A percentile compares a stretch with the other conserved stretches of the same genome.
phyloP scores from a whole-genome alignment of 73 alveolate species.

The Paramecium bursaria region DNA sequence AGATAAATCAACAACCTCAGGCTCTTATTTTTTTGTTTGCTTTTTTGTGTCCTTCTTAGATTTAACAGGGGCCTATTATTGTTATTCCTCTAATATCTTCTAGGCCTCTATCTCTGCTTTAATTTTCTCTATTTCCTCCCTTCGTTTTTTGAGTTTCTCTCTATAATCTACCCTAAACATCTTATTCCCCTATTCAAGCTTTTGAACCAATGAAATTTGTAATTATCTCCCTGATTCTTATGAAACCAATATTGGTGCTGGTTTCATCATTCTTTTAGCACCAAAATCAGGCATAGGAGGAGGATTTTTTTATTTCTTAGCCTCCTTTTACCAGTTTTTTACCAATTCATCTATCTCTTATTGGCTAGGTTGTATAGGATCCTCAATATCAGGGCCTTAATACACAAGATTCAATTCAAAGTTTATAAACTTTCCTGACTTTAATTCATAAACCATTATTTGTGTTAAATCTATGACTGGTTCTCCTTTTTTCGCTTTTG shows the following conservation, averaged over 20 bases:
- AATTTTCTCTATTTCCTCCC: slow-evolving; percentile 16
- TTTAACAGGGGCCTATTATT: slow-evolving; percentile 34
- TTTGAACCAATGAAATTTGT: slow-evolving; percentile 9
- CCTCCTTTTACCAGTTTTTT: slow-evolving; percentile 53
- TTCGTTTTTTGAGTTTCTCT: not conserved
- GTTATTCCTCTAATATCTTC: slow-evolving; percentile 13
- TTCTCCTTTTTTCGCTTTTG: slow-evolving; percentile 49
- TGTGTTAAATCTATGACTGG: slow-evolving; percentile 49
- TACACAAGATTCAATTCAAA: slow-evolving; percentile 14
- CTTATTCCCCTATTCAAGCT: slow-evolving; percentile 10
- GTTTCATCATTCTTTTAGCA: slow-evolving; percentile 40
- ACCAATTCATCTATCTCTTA: slow-evolving; percentile 49
- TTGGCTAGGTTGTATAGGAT: slow-evolving; percentile 31
- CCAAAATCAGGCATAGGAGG: slow-evolving; percentile 61
- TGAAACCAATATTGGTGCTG: not conserved
- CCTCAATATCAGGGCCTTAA: slow-evolving; percentile 59
- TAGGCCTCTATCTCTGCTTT: slow-evolving; percentile 47
- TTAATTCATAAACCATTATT: slow-evolving; percentile 20
- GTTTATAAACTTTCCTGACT: slow-evolving; percentile 3
- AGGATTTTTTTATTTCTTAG: slow-evolving; percentile 35
- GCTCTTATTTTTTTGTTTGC: slow-evolving; percentile 27
- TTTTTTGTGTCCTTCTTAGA: slow-evolving; percentile 30
- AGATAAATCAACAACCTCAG: slow-evolving; percentile 29
- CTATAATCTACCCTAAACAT: slow-evolving; percentile 42
- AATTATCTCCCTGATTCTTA: slow-evolving; percentile 31